Evolutionary conservation across 1,284 basidiomycete species (phyloP).

Genomic region (Baeospora myosura): DNA sequence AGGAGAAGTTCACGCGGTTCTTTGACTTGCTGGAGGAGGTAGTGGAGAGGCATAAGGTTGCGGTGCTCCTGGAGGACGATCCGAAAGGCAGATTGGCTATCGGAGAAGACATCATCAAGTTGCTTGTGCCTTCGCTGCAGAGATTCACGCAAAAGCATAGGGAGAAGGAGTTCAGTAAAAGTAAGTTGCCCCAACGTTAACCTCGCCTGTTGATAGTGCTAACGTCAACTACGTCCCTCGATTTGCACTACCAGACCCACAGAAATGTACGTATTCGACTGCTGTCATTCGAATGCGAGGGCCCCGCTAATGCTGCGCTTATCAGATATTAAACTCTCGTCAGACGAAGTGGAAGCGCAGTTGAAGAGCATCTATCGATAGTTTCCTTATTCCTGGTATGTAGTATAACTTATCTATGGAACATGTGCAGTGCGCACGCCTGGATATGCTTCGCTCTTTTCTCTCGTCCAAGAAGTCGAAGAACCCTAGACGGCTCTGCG

Average conservation of each 20-base stretch:
- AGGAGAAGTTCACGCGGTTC: slow-evolving; percentile 75
- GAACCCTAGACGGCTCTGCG: too few relatives aligned
- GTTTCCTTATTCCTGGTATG: too few relatives aligned
- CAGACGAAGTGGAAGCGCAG: slow-evolving; percentile 67
- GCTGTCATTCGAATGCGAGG: background rate
- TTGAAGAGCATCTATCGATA: slow-evolving; percentile 55
- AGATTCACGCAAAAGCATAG: slow-evolving; percentile 65
- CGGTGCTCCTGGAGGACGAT: slow-evolving; percentile 67
- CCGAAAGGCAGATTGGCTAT: slow-evolving; percentile 46
- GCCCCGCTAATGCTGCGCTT: slow-evolving; percentile 9
- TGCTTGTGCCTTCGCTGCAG: slow-evolving; percentile 67
- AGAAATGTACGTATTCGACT: slow-evolving; percentile 56
- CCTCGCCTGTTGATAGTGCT: background rate
- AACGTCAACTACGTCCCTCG: background rate
- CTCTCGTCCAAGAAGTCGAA: too few relatives aligned
- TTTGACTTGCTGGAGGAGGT: slow-evolving; percentile 73
- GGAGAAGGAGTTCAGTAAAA: slow-evolving; percentile 78
- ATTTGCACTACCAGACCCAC: slow-evolving; percentile 46
- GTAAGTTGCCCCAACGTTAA: slow-evolving; percentile 35
- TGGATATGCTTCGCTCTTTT: too few relatives aligned
- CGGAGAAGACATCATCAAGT: slow-evolving; percentile 64
- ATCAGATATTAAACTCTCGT: slow-evolving; percentile 70
- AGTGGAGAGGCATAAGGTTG: slow-evolving; percentile 61
- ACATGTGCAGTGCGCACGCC: too few relatives aligned
- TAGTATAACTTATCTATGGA: too few relatives aligned